phyloP scores from a whole-genome alignment of 2,329 filamentous ascomycete genomes.

The Hymenotorrendiella dingleyae region DNA sequence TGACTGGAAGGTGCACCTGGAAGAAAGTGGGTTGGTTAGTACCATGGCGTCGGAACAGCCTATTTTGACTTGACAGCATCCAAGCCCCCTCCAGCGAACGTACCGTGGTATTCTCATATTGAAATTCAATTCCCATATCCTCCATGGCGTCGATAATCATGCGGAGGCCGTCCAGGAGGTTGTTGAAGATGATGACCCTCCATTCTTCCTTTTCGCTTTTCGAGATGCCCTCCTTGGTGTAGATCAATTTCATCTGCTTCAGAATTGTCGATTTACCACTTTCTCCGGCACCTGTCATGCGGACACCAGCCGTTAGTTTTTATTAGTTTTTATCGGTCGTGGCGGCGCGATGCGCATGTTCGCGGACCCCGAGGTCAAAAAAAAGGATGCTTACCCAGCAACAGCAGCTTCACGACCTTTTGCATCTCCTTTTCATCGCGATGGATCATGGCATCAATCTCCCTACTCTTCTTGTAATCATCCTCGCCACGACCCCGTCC shows the following conservation, averaged over 20 bases:
- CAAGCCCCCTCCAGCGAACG: too few relatives aligned
- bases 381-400: conserved; percentile 63
- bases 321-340: too few relatives aligned
- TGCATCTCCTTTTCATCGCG: conserved; percentile 82
- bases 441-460: conserved; percentile 81
- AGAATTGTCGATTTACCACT: conserved; percentile 94
- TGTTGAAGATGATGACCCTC: conserved; percentile 93
- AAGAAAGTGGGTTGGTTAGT: conserved; percentile 3
- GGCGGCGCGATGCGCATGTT: too few relatives aligned
- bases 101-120: conserved; percentile 74
- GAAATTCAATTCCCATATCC: conserved; percentile 73
- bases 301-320: conserved; percentile 14
- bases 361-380: too few relatives aligned
- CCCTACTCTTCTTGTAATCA: conserved; percentile 52
- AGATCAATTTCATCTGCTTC: conserved; percentile 99
- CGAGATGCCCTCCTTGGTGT: conserved; percentile 78
- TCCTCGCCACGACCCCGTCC: conserved; percentile 39
- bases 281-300: conserved; percentile 75
- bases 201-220: conserved; percentile 87
- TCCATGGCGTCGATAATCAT: conserved; percentile 88
- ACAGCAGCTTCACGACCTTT: conserved; percentile 86
- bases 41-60: neutral
- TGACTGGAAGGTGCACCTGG: conserved; percentile 73
- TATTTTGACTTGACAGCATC: neutral
- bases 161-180: conserved; percentile 87